Conservation (phyloP, 768 basidiomycete genomes). For the Leccinum longicurvipes region DNA sequence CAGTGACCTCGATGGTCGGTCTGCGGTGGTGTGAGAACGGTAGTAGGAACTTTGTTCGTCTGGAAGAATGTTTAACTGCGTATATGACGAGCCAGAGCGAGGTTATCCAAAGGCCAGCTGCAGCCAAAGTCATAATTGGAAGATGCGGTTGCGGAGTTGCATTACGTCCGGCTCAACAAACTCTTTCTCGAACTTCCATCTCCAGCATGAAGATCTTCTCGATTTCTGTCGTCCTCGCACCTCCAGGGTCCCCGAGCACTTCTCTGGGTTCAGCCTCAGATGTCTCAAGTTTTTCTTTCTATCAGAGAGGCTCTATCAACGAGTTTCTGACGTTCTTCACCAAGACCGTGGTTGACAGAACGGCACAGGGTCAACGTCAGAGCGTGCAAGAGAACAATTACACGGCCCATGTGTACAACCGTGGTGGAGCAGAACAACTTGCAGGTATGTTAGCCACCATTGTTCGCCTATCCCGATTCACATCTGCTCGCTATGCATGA, state of each 20-base stretch:
- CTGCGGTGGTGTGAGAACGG: constrained; percentile 21
- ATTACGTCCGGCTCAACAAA: background rate
- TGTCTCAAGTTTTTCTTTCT: constrained; percentile 90
- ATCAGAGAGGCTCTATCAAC: constrained; percentile 79
- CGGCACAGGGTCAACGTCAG: constrained; percentile 83
- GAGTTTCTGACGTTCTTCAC: constrained; percentile 96
- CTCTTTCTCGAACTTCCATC: constrained; percentile 13
- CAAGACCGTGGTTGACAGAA: constrained; percentile 89
- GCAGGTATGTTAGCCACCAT: constrained; percentile 54
- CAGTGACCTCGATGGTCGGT: constrained; percentile 18
- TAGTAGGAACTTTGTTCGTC: constrained; percentile 17
- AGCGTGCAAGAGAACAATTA: constrained; percentile 93
- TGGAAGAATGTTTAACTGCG: constrained; percentile 21
- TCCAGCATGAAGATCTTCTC: constrained; percentile 81
- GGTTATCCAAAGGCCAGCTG: constrained; percentile 19
- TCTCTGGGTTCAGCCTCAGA: constrained; percentile 71
- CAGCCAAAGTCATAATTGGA: constrained; percentile 21
- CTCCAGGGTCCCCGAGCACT: constrained; percentile 59
- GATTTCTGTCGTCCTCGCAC: constrained; percentile 69
- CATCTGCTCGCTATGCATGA: constrained; percentile 5
- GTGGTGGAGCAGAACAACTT: constrained; percentile 80
- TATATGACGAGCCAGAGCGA: constrained; percentile 26
- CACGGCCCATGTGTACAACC: constrained; percentile 90
- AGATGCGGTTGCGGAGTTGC: background rate
- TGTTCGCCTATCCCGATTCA: background rate